Percentiles rank a stretch among this genome's conserved stretches.
Conservation (phyloP, 75 land plant species). For the Pinus taeda region DNA sequence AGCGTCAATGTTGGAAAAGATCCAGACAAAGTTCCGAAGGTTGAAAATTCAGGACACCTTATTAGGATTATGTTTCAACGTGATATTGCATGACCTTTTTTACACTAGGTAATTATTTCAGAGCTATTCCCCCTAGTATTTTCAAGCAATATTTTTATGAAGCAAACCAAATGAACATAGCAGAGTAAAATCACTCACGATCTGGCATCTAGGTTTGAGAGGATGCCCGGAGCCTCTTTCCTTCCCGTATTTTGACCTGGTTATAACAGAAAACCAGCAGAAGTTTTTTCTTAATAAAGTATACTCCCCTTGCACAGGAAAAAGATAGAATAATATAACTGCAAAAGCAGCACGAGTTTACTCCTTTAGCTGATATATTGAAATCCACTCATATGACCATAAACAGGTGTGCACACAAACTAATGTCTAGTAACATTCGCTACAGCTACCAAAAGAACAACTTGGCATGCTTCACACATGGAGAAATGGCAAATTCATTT, state of each 20-base stretch:
- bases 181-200: conserved; percentile 16
- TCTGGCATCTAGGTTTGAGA: conserved; percentile 25
- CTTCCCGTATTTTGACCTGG: conserved; percentile 23
- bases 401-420: neutral
- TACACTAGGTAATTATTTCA: too few species aligned
- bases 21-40: too few species aligned
- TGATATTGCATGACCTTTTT: too few species aligned
- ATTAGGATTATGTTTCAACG: too few species aligned
- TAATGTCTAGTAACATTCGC: neutral
- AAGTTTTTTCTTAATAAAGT: neutral
- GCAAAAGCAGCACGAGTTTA: neutral
- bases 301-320: neutral
- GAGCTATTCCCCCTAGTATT: too few species aligned
- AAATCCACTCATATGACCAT: neutral
- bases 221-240: conserved; percentile 18
- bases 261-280: conserved; percentile 7
- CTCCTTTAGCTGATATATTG: neutral
- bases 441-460: neutral
- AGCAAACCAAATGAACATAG: too few species aligned
- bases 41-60: too few species aligned
- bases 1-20: too few species aligned
- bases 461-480: neutral
- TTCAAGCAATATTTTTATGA: too few species aligned
- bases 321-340: neutral
- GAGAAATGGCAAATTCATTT: conserved; percentile 1